Percentiles rank a stretch among this genome's conserved stretches.
These are phyloP conservation scores for Rhododendron ferrugineum DNA, from an alignment of 148 eudicot genomes.

Conservation along the genomic window DNA sequence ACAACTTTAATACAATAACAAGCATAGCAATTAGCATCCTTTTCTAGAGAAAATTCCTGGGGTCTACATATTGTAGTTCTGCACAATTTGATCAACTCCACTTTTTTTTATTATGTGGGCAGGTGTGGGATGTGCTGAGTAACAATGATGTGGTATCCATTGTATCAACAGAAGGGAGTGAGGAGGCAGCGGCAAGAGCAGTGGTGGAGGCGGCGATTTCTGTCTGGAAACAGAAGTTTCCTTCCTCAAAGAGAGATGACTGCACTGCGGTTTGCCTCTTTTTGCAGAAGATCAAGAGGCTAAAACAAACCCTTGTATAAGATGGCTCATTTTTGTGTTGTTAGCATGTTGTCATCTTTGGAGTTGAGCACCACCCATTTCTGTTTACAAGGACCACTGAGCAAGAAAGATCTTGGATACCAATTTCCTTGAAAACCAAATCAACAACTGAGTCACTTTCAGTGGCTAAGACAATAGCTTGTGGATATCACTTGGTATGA, in stretches of 20 bases:
- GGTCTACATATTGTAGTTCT: not conserved
- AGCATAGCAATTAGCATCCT: not conserved
- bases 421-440: not conserved
- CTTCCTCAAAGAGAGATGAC: slow-evolving; percentile 59
- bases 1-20: not conserved
- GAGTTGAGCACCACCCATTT: not conserved
- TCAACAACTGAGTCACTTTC: not conserved
- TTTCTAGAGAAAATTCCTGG: not conserved
- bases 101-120: not conserved
- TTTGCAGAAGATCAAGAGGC: slow-evolving; percentile 22
- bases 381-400: not conserved
- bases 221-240: slow-evolving; percentile 57
- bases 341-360: not conserved
- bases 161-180: slow-evolving; percentile 38
- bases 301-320: slow-evolving; percentile 6
- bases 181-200: slow-evolving; percentile 53
- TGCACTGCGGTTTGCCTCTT: slow-evolving; percentile 66
- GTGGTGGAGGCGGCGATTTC: slow-evolving; percentile 45
- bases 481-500: not conserved
- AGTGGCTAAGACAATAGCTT: not conserved
- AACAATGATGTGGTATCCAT: slow-evolving; percentile 49
- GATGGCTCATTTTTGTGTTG: not conserved
- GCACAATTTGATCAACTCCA: not conserved
- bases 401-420: slow-evolving; percentile 8
- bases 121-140: slow-evolving; percentile 89